These are phyloP conservation scores for Neurospora crassa DNA, from an alignment of 2,329 filamentous ascomycete species.

Conservation along the genomic window DNA sequence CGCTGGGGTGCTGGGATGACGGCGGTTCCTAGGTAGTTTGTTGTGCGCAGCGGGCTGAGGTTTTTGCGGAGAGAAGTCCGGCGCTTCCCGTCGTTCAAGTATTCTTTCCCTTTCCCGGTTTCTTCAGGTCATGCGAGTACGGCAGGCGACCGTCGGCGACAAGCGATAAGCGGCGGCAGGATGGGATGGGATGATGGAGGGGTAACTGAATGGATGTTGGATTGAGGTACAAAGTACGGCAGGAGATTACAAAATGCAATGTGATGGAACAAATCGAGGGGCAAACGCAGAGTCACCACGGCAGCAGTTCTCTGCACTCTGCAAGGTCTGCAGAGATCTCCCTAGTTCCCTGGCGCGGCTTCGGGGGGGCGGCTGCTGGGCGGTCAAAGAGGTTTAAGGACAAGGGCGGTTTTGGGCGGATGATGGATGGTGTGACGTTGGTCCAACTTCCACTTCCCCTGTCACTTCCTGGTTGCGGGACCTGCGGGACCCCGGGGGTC, in stretches of 20 bases:
- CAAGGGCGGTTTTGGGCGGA: neutral
- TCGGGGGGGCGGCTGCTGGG: neutral
- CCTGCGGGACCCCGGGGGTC: neutral
- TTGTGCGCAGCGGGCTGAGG: neutral
- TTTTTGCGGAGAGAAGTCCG: neutral
- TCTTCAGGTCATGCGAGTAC: neutral
- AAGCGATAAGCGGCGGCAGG: neutral
- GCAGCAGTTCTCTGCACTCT: neutral
- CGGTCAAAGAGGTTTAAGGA: neutral
- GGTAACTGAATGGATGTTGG: neutral
- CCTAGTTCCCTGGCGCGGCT: neutral
- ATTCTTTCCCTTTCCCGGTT: neutral
- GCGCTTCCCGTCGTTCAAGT: neutral
- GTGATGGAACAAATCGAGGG: slow-evolving; percentile 10
- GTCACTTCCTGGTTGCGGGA: neutral
- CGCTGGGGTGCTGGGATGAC: neutral
- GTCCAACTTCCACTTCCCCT: neutral
- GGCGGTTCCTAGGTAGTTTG: neutral
- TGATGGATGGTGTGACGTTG: neutral
- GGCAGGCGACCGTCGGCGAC: neutral
- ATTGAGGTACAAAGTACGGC: neutral
- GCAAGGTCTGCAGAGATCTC: neutral
- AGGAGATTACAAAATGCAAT: slow-evolving; percentile 1
- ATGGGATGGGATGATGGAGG: neutral
- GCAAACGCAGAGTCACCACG: slow-evolving; percentile 1